These are phyloP conservation scores for Populus simonii DNA, from an alignment of 345 rosid genomes.

Conservation along the genomic window DNA sequence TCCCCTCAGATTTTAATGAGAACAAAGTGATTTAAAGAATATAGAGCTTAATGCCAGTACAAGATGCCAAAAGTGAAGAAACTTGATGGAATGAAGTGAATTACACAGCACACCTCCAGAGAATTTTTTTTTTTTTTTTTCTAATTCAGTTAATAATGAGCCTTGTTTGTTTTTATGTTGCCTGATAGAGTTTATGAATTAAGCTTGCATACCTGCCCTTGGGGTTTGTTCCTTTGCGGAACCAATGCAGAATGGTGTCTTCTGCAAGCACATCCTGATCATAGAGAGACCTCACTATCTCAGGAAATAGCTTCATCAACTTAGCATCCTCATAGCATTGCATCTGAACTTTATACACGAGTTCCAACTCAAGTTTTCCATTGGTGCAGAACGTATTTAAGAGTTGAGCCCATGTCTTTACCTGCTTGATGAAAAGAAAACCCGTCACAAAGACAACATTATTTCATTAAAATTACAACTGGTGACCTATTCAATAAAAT, in stretches of 20 bases:
- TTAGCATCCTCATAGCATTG: constrained; percentile 98
- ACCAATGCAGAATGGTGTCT: constrained; percentile 91
- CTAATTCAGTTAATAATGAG: not conserved
- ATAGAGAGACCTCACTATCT: constrained; percentile 77
- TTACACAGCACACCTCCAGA: not conserved
- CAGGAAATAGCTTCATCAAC: constrained; percentile 95
- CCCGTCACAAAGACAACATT: not conserved
- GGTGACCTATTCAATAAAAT: not conserved
- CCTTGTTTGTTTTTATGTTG: not conserved
- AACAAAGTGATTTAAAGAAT: not conserved
- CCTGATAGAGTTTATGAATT: not conserved
- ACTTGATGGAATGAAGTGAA: not conserved
- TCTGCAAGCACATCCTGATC: constrained; percentile 95
- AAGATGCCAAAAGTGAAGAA: not conserved
- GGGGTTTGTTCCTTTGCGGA: constrained; percentile 77
- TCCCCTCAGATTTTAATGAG: not conserved
- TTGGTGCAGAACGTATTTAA: constrained; percentile 75
- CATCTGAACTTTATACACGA: constrained; percentile 92
- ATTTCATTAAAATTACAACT: not conserved
- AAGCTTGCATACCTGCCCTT: constrained; percentile 77
- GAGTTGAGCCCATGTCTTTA: constrained; percentile 84
- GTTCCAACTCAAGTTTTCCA: constrained; percentile 90
- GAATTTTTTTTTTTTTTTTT: too few relatives aligned
- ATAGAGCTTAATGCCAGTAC: not conserved
- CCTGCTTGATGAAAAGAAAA: constrained; percentile 40